phyloP scores from a whole-genome alignment of 331 rosid species.

The Malus hybrid region DNA sequence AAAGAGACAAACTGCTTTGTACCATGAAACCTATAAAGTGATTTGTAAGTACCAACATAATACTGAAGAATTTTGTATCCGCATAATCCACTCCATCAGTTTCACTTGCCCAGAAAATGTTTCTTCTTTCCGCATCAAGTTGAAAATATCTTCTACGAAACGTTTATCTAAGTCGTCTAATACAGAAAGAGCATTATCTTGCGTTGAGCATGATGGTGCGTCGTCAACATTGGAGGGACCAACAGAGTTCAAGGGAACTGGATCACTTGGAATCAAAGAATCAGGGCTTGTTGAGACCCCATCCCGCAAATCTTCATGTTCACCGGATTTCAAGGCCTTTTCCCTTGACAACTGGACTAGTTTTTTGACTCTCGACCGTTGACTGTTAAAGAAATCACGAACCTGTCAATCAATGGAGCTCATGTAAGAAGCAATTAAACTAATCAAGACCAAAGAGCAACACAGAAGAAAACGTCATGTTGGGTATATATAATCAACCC shows the following conservation, averaged over 20 bases:
- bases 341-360: conserved; percentile 67
- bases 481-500: neutral
- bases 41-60: conserved; percentile 63
- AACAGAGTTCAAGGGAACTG: conserved; percentile 54
- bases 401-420: conserved; percentile 41
- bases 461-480: neutral
- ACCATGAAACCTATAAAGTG: conserved; percentile 16
- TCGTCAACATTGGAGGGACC: conserved; percentile 47
- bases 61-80: conserved; percentile 69
- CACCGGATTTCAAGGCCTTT: conserved; percentile 42
- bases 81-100: conserved; percentile 88
- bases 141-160: conserved; percentile 75
- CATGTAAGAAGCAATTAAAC: conserved; percentile 6
- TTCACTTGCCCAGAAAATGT: conserved; percentile 88
- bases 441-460: neutral
- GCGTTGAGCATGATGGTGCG: conserved; percentile 61
- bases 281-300: conserved; percentile 36
- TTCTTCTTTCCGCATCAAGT: conserved; percentile 80
- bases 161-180: conserved; percentile 67
- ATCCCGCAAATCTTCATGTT: conserved; percentile 35
- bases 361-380: conserved; percentile 88
- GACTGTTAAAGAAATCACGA: conserved; percentile 80
- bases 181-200: conserved; percentile 51
- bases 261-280: conserved; percentile 41
- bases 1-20: neutral